These are phyloP conservation scores for Hypoxylon sp. DNA, from an alignment of 2,329 filamentous ascomycete genomes.

Conservation along the genomic window DNA sequence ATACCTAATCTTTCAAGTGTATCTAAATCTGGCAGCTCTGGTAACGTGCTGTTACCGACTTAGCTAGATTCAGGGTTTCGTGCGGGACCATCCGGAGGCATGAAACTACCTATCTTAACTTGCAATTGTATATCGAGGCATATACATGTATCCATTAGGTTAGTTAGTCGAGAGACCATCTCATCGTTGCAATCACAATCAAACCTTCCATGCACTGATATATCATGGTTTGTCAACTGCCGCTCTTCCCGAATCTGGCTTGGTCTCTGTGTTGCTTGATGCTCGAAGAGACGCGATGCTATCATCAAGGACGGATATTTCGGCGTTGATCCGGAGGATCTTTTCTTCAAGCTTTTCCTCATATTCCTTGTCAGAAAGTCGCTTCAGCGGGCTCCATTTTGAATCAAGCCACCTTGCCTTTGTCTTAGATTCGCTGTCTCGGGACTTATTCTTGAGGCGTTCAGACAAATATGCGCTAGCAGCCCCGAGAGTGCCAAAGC, in stretches of 20 bases:
- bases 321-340: slow-evolving; percentile 76
- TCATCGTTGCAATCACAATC: not conserved
- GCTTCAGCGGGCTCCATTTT: slow-evolving; percentile 79
- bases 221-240: slow-evolving; percentile 8
- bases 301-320: slow-evolving; percentile 84
- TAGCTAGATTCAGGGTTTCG: too few species aligned
- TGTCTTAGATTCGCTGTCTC: slow-evolving; percentile 32
- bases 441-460: slow-evolving; percentile 20
- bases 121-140: too few species aligned
- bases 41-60: too few species aligned
- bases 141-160: not conserved
- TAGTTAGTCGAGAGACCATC: not conserved
- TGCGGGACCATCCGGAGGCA: too few species aligned
- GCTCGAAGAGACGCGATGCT: slow-evolving; percentile 66
- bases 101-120: too few species aligned
- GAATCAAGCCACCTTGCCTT: slow-evolving; percentile 63
- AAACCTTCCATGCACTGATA: not conserved
- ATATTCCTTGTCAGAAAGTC: slow-evolving; percentile 79
- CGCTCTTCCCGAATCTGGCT: slow-evolving; percentile 14
- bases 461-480: slow-evolving; percentile 51
- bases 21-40: too few species aligned
- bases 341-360: slow-evolving; percentile 76
- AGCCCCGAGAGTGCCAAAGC: slow-evolving; percentile 61
- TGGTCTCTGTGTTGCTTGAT: slow-evolving; percentile 21
- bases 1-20: too few species aligned